phyloP scores from a whole-genome alignment of 257 asterid species.

The Ehretia macrophylla region DNA sequence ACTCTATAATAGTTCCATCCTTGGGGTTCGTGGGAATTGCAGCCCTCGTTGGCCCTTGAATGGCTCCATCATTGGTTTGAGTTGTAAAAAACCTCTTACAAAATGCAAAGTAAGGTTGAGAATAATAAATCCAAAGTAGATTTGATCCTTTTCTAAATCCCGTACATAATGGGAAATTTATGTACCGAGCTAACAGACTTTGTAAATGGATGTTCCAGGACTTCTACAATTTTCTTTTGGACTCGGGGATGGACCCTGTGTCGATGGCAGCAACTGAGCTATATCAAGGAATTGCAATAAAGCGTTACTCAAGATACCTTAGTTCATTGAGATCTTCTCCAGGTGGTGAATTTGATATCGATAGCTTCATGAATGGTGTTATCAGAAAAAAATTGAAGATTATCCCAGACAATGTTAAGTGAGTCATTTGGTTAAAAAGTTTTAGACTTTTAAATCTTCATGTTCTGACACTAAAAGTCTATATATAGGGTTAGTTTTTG shows the following conservation, averaged over 20 bases:
- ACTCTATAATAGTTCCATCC: too few relatives aligned
- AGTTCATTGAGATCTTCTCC: slow-evolving; percentile 43
- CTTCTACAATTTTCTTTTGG: slow-evolving; percentile 85
- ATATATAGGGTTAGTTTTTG: too few relatives aligned
- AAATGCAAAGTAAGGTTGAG: too few relatives aligned
- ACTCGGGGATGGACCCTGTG: slow-evolving; percentile 64
- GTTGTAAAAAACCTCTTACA: too few relatives aligned
- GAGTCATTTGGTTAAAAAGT: slow-evolving; percentile 18
- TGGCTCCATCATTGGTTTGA: too few relatives aligned
- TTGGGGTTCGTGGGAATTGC: too few relatives aligned
- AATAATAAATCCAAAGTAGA: too few relatives aligned
- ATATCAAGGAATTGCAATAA: slow-evolving; percentile 33
- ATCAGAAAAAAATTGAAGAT: slow-evolving; percentile 72
- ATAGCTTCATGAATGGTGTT: slow-evolving; percentile 65
- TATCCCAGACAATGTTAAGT: slow-evolving; percentile 58
- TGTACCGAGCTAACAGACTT: too few relatives aligned
- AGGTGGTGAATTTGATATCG: slow-evolving; percentile 50
- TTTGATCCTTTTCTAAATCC: too few relatives aligned
- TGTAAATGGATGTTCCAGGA: slow-evolving; percentile 37
- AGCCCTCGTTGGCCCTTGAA: too few relatives aligned
- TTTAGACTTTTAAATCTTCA: neutral
- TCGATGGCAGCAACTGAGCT: slow-evolving; percentile 49
- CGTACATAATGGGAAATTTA: too few relatives aligned
- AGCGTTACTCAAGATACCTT: slow-evolving; percentile 62
- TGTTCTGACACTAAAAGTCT: neutral